phyloP scores from a whole-genome alignment of 257 asterid genomes.

The Scutellaria barbata region DNA sequence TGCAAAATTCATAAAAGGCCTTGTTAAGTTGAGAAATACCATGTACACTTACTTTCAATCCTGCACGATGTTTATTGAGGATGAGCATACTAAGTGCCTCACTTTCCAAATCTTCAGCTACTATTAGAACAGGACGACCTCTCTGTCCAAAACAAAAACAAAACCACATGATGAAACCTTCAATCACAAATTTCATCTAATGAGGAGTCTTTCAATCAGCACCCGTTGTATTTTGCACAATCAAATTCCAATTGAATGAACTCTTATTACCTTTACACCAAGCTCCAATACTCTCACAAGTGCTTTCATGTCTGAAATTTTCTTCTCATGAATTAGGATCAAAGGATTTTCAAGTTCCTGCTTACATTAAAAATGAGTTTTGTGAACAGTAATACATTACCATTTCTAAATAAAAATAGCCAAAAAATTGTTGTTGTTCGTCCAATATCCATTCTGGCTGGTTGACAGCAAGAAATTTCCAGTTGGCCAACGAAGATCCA shows the following conservation, averaged over 20 bases:
- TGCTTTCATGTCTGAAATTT: constrained; percentile 71
- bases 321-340: constrained; percentile 89
- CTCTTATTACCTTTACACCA: constrained; percentile 66
- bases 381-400: constrained; percentile 10
- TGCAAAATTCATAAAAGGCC: constrained; percentile 1
- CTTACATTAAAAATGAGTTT: constrained; percentile 32
- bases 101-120: constrained; percentile 89
- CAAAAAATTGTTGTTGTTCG: constrained; percentile 14
- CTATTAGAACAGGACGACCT: constrained; percentile 72
- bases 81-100: constrained; percentile 78
- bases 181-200: constrained; percentile 8
- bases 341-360: constrained; percentile 96
- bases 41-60: constrained; percentile 59
- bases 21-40: constrained; percentile 11
- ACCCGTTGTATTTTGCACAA: constrained; percentile 16
- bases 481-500: constrained; percentile 7
- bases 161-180: constrained; percentile 27
- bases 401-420: constrained; percentile 1
- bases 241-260: constrained; percentile 26
- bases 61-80: constrained; percentile 83
- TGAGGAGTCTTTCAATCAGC: constrained; percentile 9
- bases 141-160: constrained; percentile 52
- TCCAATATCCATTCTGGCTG: constrained; percentile 13
- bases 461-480: constrained; percentile 9
- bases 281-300: constrained; percentile 77